phyloP scores from a whole-genome alignment of 768 basidiomycete genomes.

The Naganishia kalamii region DNA sequence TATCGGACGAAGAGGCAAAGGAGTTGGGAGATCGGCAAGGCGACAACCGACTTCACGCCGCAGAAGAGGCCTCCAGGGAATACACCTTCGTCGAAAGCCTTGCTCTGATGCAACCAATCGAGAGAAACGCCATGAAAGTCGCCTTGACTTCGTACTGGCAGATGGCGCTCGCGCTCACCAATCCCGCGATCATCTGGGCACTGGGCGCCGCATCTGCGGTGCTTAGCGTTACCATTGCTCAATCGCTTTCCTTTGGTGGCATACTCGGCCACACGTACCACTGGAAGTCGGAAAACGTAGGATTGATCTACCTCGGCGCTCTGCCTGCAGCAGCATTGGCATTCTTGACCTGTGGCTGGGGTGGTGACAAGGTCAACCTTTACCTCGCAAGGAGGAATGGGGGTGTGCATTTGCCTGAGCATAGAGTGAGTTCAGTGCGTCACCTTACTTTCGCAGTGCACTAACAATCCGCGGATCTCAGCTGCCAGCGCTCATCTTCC shows the following conservation, averaged over 20 bases:
- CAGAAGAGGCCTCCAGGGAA: background rate
- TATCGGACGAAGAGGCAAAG: slow-evolving; percentile 11
- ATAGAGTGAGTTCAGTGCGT: background rate
- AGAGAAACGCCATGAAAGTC: background rate
- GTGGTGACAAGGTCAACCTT: slow-evolving; percentile 21
- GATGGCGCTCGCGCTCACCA: slow-evolving; percentile 5
- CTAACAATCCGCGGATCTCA: background rate
- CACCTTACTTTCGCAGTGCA: background rate
- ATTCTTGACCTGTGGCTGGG: slow-evolving; percentile 15
- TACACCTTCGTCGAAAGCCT: slow-evolving; percentile 1
- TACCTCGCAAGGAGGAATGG: slow-evolving; percentile 13
- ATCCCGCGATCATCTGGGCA: slow-evolving; percentile 18
- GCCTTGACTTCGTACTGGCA: background rate
- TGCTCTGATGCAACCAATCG: background rate
- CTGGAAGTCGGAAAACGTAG: slow-evolving; percentile 8
- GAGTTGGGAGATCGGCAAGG: too few species aligned
- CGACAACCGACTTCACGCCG: background rate
- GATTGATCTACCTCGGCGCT: slow-evolving; percentile 17
- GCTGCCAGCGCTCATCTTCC: slow-evolving; percentile 9
- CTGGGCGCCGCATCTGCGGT: slow-evolving; percentile 13
- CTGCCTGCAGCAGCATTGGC: background rate
- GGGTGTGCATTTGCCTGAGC: slow-evolving; percentile 16
- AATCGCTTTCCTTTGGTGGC: slow-evolving; percentile 4
- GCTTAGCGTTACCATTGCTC: slow-evolving; percentile 1
- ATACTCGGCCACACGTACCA: background rate